Conservation (phyloP, 768 basidiomycete species). For the Russula abietina region DNA sequence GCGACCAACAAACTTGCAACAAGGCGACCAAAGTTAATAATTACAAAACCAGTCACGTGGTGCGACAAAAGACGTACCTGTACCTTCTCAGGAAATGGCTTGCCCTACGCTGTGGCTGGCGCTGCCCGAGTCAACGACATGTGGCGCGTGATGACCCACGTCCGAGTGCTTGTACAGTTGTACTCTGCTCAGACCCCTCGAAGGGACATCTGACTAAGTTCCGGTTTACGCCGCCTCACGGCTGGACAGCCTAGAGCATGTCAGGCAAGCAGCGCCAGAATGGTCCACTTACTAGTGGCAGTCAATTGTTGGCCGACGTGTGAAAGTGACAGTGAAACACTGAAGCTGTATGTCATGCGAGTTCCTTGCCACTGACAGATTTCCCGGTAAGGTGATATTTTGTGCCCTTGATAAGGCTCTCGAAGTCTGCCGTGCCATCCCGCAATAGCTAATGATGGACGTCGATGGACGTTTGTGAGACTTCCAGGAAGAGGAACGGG, state of each 20-base stretch:
- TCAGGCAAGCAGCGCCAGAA: not conserved
- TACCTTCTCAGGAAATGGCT: not conserved
- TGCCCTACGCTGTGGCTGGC: not conserved
- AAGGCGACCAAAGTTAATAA: not conserved
- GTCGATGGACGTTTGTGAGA: not conserved
- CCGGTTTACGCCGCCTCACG: not conserved
- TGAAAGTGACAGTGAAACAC: too few species aligned
- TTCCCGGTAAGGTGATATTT: not conserved
- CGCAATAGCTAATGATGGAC: not conserved
- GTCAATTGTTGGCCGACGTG: not conserved
- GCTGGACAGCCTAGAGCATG: not conserved
- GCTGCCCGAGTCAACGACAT: not conserved
- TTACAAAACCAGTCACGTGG: not conserved
- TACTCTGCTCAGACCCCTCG: not conserved
- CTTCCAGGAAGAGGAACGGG: too few species aligned
- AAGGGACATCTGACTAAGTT: not conserved
- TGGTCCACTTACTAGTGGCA: not conserved
- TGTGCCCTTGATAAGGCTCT: not conserved
- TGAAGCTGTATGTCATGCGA: not conserved
- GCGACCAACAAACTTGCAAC: not conserved
- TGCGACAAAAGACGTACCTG: not conserved
- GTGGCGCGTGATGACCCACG: constrained; percentile 33
- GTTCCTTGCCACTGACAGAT: not conserved
- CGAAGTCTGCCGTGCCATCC: not conserved
- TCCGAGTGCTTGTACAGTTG: too few species aligned